Evolutionary conservation across 139 green algal species (phyloP).

Genomic region (Chlamydomonas asymmetrica): DNA sequence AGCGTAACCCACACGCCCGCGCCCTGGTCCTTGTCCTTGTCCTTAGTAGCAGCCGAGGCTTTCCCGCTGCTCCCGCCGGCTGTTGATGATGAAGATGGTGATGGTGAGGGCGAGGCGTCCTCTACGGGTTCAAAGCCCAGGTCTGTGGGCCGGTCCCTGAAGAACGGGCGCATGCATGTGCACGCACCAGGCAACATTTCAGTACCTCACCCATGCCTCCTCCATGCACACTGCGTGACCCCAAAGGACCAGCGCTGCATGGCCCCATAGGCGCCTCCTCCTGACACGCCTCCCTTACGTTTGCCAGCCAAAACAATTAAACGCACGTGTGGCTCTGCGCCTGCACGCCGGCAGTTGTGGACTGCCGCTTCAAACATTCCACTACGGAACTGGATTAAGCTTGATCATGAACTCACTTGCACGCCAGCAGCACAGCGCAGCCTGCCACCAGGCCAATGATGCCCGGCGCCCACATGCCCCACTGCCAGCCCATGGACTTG

Average conservation of each 20-base stretch:
- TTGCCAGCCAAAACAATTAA: too few species aligned
- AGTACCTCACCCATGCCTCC: background rate
- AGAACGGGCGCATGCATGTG: conserved; percentile 52
- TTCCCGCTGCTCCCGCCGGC: background rate
- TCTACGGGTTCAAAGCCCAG: conserved; percentile 47
- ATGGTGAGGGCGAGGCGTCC: background rate
- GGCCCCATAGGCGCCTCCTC: too few species aligned
- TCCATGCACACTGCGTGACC: background rate
- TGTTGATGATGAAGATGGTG: conserved; percentile 6
- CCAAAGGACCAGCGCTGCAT: too few species aligned
- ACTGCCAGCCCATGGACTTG: conserved; percentile 68
- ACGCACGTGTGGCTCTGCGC: too few species aligned
- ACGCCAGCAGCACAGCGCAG: conserved; percentile 9
- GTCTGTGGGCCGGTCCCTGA: conserved; percentile 57
- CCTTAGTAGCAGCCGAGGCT: background rate
- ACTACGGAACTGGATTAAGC: too few species aligned
- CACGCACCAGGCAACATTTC: background rate
- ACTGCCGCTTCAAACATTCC: too few species aligned
- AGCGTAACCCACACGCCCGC: conserved; percentile 43
- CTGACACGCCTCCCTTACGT: too few species aligned
- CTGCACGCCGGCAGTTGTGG: too few species aligned
- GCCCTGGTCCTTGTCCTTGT: background rate
- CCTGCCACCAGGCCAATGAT: conserved; percentile 72
- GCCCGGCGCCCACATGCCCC: conserved; percentile 86
- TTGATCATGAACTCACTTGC: conserved; percentile 7